These are phyloP conservation scores for Karstenula rhodostoma DNA, from an alignment of 2,329 filamentous ascomycete genomes.

Conservation along the genomic window DNA sequence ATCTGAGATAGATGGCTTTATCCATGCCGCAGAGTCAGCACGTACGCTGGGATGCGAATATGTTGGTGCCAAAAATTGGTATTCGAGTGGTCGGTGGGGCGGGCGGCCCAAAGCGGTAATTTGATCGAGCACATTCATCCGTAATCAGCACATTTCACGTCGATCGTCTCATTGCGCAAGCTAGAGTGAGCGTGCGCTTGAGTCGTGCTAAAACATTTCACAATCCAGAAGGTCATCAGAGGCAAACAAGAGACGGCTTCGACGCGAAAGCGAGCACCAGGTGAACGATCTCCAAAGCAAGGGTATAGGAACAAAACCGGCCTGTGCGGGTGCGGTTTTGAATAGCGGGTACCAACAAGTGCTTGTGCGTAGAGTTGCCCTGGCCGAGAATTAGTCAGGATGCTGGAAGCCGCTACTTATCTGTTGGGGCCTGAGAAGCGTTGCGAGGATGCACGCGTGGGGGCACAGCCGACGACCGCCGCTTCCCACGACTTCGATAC, in stretches of 20 bases:
- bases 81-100: not conserved
- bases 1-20: too few species aligned
- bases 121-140: not conserved
- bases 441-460: not conserved
- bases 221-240: not conserved
- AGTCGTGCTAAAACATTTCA: not conserved
- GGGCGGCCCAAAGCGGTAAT: not conserved
- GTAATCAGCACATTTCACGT: not conserved
- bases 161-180: not conserved
- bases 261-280: conserved; percentile 1
- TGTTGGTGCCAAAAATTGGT: not conserved
- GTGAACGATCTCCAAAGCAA: not conserved
- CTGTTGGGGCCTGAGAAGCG: not conserved
- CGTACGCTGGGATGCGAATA: not conserved
- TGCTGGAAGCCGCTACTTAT: not conserved
- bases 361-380: not conserved
- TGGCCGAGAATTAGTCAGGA: not conserved
- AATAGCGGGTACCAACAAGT: not conserved
- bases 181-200: not conserved
- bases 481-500: not conserved
- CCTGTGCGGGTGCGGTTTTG: not conserved
- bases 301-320: not conserved
- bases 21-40: not conserved
- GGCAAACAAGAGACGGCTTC: not conserved
- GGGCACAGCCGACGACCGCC: not conserved